Evolutionary conservation across 805 yeast species (phyloP).

Genomic region (Hanseniaspora clermontiae): DNA sequence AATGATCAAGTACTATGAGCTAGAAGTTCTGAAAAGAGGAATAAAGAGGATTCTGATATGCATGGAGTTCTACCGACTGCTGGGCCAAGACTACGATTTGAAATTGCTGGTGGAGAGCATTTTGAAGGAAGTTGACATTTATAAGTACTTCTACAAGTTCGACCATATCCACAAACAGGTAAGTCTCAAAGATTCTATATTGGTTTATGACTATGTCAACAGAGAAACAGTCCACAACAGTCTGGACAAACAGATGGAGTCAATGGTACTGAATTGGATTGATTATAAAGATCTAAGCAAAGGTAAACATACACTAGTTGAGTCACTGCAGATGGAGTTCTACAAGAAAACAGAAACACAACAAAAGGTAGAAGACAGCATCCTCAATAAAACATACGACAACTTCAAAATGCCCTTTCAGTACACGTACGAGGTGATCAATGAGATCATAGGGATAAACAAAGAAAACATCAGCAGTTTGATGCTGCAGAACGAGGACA

Average conservation of each 20-base stretch:
- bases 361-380: not conserved
- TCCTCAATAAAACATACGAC: not conserved
- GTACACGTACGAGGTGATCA: constrained; percentile 6
- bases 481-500: not conserved
- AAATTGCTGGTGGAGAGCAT: not conserved
- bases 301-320: not conserved
- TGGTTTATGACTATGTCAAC: not conserved
- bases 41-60: not conserved
- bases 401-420: not conserved
- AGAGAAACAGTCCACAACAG: not conserved
- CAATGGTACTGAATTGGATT: not conserved
- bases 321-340: not conserved
- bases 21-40: not conserved
- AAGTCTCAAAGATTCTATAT: not conserved
- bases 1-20: constrained; percentile 1
- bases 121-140: not conserved
- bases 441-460: constrained; percentile 4
- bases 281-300: not conserved
- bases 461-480: not conserved
- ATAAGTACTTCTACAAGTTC: not conserved
- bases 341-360: not conserved
- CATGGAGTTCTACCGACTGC: not conserved
- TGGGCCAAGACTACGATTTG: not conserved
- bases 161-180: not conserved
- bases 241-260: not conserved